These are phyloP conservation scores for Tylopilus subfusipes DNA, from an alignment of 768 basidiomycete genomes.

Conservation along the genomic window DNA sequence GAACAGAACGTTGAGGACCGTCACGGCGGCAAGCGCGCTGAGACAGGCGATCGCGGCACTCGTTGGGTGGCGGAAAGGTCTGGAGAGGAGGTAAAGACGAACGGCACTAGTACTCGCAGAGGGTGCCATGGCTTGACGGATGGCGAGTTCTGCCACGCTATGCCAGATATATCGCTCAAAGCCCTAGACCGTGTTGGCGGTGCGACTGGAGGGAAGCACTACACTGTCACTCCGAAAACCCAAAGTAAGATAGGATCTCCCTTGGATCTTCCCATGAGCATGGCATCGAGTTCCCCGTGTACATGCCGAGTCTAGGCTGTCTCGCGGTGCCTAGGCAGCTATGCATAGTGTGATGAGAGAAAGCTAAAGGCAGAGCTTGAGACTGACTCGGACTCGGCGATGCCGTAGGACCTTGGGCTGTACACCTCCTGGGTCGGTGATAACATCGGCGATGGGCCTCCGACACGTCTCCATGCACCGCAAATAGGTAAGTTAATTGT, in stretches of 20 bases:
- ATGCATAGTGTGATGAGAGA: not conserved
- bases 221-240: not conserved
- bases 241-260: not conserved
- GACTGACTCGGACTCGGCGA: not conserved
- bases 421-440: not conserved
- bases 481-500: slow-evolving; percentile 1
- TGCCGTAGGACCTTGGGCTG: not conserved
- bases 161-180: slow-evolving; percentile 3
- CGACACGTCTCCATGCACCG: not conserved
- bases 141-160: too few species aligned
- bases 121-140: slow-evolving; percentile 5
- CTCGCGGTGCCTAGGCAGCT: not conserved
- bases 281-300: not conserved
- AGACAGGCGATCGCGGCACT: slow-evolving; percentile 11
- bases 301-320: not conserved
- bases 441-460: not conserved
- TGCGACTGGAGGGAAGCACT: not conserved
- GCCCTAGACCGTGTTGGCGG: not conserved
- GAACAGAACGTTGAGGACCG: slow-evolving; percentile 20
- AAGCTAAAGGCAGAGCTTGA: not conserved
- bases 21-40: slow-evolving; percentile 19
- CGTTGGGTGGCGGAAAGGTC: not conserved
- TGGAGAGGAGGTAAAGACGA: not conserved
- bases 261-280: not conserved
- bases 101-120: not conserved